These are phyloP conservation scores for Neocatenulostroma microsporum DNA, from an alignment of 2,329 filamentous ascomycete genomes.

Conservation along the genomic window DNA sequence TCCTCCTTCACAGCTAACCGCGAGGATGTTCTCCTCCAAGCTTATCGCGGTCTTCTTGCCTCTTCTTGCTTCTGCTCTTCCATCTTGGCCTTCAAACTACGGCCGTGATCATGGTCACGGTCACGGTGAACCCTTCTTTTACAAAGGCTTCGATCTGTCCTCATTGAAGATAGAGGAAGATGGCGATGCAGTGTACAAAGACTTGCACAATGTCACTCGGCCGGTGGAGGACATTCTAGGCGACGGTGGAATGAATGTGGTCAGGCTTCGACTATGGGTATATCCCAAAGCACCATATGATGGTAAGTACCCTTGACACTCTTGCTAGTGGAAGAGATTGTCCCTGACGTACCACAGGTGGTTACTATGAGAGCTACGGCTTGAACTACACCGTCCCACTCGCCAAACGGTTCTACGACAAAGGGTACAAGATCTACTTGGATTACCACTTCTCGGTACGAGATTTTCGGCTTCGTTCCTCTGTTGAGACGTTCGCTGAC, in stretches of 20 bases:
- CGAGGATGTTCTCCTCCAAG: background rate
- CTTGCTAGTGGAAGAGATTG: no score
- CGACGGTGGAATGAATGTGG: constrained; percentile 31
- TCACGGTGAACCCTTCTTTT: constrained; percentile 21
- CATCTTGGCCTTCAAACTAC: constrained; percentile 1
- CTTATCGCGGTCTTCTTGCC: background rate
- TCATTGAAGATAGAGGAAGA: constrained; percentile 32
- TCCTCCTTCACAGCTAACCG: constrained; percentile 12
- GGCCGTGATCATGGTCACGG: constrained; percentile 15
- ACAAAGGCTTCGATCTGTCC: constrained; percentile 35
- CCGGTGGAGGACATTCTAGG: constrained; percentile 29
- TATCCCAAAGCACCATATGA: constrained; percentile 23
- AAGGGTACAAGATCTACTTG: constrained; percentile 33
- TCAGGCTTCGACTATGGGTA: constrained; percentile 27
- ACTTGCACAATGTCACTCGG: constrained; percentile 33
- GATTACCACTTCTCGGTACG: constrained; percentile 25
- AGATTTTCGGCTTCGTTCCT: constrained; percentile 22
- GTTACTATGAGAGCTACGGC: constrained; percentile 24
- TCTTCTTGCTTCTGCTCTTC: background rate
- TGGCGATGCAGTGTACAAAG: constrained; percentile 31
- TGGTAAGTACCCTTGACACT: constrained; percentile 9
- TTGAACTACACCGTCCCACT: constrained; percentile 29
- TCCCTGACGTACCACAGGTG: constrained; percentile 7
- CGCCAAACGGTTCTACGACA: constrained; percentile 29
- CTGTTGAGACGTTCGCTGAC: constrained; percentile 18